These are phyloP conservation scores for Hypoxylon lienhwacheense DNA, from an alignment of 495 filamentous ascomycete genomes.

Conservation along the genomic window DNA sequence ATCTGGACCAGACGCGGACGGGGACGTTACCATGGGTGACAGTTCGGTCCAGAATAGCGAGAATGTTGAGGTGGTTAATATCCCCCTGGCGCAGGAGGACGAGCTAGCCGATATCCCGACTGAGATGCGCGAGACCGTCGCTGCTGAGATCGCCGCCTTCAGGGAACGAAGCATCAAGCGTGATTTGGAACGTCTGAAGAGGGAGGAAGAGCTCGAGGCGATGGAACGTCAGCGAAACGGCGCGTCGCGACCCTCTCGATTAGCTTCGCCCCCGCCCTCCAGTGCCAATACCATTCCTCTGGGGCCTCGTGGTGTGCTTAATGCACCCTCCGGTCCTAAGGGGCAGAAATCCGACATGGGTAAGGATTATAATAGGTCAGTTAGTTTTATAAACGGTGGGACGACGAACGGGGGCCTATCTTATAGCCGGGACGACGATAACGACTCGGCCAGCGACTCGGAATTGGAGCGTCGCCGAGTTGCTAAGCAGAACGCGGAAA, in stretches of 20 bases:
- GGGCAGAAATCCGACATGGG: slow-evolving; percentile 62
- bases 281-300: slow-evolving; percentile 83
- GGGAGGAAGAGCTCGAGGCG: slow-evolving; percentile 90
- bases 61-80: slow-evolving; percentile 84
- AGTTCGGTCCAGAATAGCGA: slow-evolving; percentile 56
- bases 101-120: slow-evolving; percentile 94
- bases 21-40: slow-evolving; percentile 73
- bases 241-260: slow-evolving; percentile 61
- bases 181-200: slow-evolving; percentile 81
- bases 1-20: slow-evolving; percentile 58
- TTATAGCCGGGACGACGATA: slow-evolving; percentile 75
- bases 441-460: slow-evolving; percentile 83
- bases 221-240: slow-evolving; percentile 76
- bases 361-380: slow-evolving; percentile 53
- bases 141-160: slow-evolving; percentile 92
- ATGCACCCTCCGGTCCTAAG: slow-evolving; percentile 79
- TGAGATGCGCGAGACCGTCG: slow-evolving; percentile 95
- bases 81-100: slow-evolving; percentile 85
- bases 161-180: slow-evolving; percentile 83
- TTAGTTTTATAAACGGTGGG: slow-evolving; percentile 85
- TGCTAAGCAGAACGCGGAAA: slow-evolving; percentile 70
- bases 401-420: slow-evolving; percentile 60
- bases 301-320: slow-evolving; percentile 75
- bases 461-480: slow-evolving; percentile 76
- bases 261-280: slow-evolving; percentile 70